Evolutionary conservation across 202 grass and related monocot species (phyloP).

Genomic region (Dendrocalamus latiflorus): DNA sequence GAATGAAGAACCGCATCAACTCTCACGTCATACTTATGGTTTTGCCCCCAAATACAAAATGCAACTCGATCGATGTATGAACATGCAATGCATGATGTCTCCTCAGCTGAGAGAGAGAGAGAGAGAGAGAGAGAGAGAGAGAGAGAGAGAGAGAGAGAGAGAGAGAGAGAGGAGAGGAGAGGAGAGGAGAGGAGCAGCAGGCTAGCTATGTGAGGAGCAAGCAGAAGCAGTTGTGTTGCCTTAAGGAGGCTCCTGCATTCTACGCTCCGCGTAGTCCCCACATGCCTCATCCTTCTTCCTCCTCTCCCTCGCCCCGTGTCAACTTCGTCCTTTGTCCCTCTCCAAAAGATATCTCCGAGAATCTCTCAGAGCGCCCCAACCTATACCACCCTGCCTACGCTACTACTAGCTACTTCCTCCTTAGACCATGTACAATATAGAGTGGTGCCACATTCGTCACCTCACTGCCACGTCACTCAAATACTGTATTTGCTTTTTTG

Average conservation of each 20-base stretch:
- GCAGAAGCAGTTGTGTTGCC: conserved; percentile 30
- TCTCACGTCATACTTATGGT: conserved; percentile 16
- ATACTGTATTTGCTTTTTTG: too few species aligned
- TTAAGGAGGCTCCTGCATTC: conserved; percentile 4
- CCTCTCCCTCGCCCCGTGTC: conserved; percentile 11
- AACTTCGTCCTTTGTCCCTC: conserved; percentile 45
- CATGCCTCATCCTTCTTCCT: conserved; percentile 5
- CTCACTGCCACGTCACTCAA: too few species aligned
- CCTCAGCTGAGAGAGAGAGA: not conserved
- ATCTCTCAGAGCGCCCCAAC: conserved; percentile 16
- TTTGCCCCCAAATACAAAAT: too few species aligned
- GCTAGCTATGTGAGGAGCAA: not conserved
- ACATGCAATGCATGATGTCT: not conserved
- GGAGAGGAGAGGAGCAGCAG: not conserved
- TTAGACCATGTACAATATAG: too few species aligned
- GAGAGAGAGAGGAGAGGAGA: too few species aligned
- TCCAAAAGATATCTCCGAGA: conserved; percentile 59
- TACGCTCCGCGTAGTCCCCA: not conserved
- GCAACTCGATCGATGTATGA: not conserved
- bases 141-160: too few species aligned
- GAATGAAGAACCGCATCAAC: conserved; percentile 18
- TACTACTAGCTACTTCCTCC: not conserved
- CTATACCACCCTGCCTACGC: conserved; percentile 18
- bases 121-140: not conserved
- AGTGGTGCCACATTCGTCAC: too few species aligned